These are phyloP conservation scores for Rhodotorula sp. DNA, from an alignment of 1,284 basidiomycete genomes.

Conservation along the genomic window DNA sequence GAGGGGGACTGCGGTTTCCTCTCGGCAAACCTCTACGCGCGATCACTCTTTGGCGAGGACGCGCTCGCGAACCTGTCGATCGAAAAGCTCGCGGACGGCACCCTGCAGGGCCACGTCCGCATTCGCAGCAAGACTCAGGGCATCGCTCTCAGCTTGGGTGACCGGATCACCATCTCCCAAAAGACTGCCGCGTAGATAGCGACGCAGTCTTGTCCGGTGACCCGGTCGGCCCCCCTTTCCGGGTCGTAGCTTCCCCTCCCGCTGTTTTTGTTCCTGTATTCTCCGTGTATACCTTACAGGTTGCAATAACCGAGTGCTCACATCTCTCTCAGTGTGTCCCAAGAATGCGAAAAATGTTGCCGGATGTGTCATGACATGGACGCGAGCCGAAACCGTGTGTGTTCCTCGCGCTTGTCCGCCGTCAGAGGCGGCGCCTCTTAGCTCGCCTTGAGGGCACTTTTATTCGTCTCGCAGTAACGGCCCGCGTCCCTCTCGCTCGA, in stretches of 20 bases:
- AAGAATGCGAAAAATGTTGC: no score
- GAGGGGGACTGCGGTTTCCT: conserved; percentile 72
- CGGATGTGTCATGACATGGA: not conserved
- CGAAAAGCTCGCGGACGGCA: conserved; percentile 79
- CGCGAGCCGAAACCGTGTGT: not conserved
- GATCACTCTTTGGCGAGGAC: conserved; percentile 90
- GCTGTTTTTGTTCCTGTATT: not conserved
- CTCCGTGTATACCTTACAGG: conserved; percentile 2
- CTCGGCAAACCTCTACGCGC: conserved; percentile 88
- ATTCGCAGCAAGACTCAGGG: conserved; percentile 94
- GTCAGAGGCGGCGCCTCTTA: conserved; percentile 2
- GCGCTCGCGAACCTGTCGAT: conserved; percentile 94
- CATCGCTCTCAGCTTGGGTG: conserved; percentile 88
- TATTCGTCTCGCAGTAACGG: not conserved
- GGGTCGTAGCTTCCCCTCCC: not conserved
- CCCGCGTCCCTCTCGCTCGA: not conserved
- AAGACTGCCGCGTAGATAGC: conserved; percentile 12
- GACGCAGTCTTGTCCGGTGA: no score
- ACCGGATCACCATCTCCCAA: conserved; percentile 62
- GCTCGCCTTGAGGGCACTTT: not conserved
- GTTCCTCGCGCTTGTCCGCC: conserved; percentile 4
- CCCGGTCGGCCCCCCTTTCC: no score
- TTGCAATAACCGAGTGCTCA: not conserved
- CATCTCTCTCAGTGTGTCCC: no score
- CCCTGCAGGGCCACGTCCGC: conserved; percentile 82